Percentiles rank a stretch among this genome's conserved stretches.
phyloP scores from a whole-genome alignment of 495 filamentous ascomycete genomes.

The Penicillium paradoxum region DNA sequence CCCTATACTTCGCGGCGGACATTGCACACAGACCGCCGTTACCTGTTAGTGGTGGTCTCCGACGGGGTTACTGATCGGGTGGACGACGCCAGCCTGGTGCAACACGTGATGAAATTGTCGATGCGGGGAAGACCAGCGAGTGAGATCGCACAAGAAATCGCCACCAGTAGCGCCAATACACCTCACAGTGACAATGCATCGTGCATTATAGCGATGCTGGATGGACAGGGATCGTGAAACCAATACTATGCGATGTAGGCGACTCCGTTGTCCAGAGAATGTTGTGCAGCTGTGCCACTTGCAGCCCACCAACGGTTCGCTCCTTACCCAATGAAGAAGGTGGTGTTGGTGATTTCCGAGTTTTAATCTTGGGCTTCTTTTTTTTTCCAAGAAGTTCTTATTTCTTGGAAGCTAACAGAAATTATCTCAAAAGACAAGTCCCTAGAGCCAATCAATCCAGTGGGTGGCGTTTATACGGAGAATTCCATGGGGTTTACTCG shows the following conservation, averaged over 20 bases:
- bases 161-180: slow-evolving; percentile 10
- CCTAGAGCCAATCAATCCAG: too few species aligned
- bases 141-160: slow-evolving; percentile 30
- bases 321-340: slow-evolving; percentile 25
- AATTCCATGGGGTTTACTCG: too few species aligned
- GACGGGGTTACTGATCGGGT: slow-evolving; percentile 32
- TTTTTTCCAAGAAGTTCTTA: background rate
- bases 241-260: too few species aligned
- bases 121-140: slow-evolving; percentile 28
- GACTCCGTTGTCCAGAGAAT: too few species aligned
- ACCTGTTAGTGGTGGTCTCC: slow-evolving; percentile 28
- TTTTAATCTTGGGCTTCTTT: too few species aligned
- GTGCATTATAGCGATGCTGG: slow-evolving; percentile 31
- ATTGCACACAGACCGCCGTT: slow-evolving; percentile 23
- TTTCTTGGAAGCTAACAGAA: too few species aligned
- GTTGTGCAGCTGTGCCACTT: slow-evolving; percentile 19
- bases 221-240: slow-evolving; percentile 23
- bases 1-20: slow-evolving; percentile 25
- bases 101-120: slow-evolving; percentile 32
- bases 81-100: slow-evolving; percentile 28
- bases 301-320: slow-evolving; percentile 4
- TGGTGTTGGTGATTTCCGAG: slow-evolving; percentile 8
- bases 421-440: too few species aligned
- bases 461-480: too few species aligned
- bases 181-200: slow-evolving; percentile 31